Evolutionary conservation across 2,329 filamentous ascomycete genomes (phyloP).

Genomic region (Diplocarpon rosae): DNA sequence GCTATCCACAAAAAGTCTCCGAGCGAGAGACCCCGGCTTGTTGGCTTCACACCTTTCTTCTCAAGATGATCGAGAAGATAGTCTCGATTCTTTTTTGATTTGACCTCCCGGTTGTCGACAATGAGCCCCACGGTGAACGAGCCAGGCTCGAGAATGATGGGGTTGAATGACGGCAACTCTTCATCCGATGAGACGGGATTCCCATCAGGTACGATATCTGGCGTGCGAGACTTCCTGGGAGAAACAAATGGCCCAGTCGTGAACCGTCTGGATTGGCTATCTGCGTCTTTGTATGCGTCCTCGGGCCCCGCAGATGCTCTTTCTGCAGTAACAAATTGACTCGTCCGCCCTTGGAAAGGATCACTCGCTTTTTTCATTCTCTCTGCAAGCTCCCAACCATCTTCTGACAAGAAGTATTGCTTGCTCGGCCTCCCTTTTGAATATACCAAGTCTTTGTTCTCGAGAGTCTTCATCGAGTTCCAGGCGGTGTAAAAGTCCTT

Average conservation of each 20-base stretch:
- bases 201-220: constrained; percentile 22
- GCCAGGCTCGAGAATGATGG: constrained; percentile 51
- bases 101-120: constrained; percentile 64
- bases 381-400: constrained; percentile 64
- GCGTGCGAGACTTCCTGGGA: neutral
- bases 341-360: constrained; percentile 11
- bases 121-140: constrained; percentile 63
- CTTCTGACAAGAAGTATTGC: constrained; percentile 62
- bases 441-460: constrained; percentile 63
- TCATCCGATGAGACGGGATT: constrained; percentile 12
- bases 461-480: constrained; percentile 69
- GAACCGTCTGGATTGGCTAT: constrained; percentile 5
- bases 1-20: constrained; percentile 75
- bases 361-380: constrained; percentile 43
- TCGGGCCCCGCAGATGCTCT: neutral
- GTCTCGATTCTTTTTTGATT: constrained; percentile 60
- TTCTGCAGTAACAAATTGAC: constrained; percentile 7
- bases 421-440: constrained; percentile 57
- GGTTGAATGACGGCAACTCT: constrained; percentile 34
- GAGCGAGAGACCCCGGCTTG: constrained; percentile 58
- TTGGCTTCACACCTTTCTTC: constrained; percentile 52
- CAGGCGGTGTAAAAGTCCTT: constrained; percentile 69
- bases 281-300: constrained; percentile 5
- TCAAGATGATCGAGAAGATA: constrained; percentile 64
- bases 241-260: neutral